A percentile compares a stretch with the other conserved stretches of the same genome.
These are phyloP conservation scores for Phytophthora ramorum DNA, from an alignment of 352 stramenopile species.

Conservation along the genomic window DNA sequence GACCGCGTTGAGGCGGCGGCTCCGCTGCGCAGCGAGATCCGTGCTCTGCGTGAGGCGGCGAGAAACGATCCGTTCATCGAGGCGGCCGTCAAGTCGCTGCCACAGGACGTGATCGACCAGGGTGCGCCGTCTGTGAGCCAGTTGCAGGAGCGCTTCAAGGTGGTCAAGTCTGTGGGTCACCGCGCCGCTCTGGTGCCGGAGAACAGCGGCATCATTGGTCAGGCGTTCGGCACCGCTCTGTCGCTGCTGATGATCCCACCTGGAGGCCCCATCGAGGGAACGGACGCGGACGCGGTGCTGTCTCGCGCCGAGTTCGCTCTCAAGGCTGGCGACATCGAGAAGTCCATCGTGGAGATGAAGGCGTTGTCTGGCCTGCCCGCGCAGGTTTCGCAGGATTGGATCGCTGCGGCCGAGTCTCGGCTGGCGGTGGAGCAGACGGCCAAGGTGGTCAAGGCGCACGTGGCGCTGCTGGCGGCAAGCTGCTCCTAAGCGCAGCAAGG, in stretches of 20 bases:
- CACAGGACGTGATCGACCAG: slow-evolving; percentile 64
- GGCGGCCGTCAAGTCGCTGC: slow-evolving; percentile 66
- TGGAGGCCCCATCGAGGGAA: slow-evolving; percentile 76
- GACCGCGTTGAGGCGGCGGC: slow-evolving; percentile 82
- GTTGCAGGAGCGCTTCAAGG: slow-evolving; percentile 86
- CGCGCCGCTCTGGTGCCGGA: slow-evolving; percentile 75
- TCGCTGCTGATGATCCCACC: slow-evolving; percentile 83
- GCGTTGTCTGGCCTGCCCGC: slow-evolving; percentile 66
- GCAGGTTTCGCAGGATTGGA: slow-evolving; percentile 80
- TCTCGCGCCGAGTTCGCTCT: slow-evolving; percentile 85
- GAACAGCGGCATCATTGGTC: slow-evolving; percentile 71
- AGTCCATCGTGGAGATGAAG: slow-evolving; percentile 75
- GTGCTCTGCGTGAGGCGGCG: slow-evolving; percentile 69
- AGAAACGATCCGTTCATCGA: slow-evolving; percentile 83
- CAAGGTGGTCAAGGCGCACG: slow-evolving; percentile 86
- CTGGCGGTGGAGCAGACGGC: slow-evolving; percentile 84
- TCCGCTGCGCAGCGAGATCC: slow-evolving; percentile 75
- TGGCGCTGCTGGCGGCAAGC: slow-evolving; percentile 81
- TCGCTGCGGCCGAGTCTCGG: slow-evolving; percentile 72
- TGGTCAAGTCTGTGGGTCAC: slow-evolving; percentile 76
- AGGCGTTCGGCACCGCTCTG: slow-evolving; percentile 73
- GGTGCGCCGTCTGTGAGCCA: slow-evolving; percentile 77
- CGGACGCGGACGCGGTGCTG: slow-evolving; percentile 75
- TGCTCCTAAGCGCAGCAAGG: slow-evolving; percentile 57
- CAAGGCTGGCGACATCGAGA: slow-evolving; percentile 83